These are phyloP conservation scores for Halophytophthora batemanensis DNA, from an alignment of 352 stramenopile genomes.

Conservation along the genomic window DNA sequence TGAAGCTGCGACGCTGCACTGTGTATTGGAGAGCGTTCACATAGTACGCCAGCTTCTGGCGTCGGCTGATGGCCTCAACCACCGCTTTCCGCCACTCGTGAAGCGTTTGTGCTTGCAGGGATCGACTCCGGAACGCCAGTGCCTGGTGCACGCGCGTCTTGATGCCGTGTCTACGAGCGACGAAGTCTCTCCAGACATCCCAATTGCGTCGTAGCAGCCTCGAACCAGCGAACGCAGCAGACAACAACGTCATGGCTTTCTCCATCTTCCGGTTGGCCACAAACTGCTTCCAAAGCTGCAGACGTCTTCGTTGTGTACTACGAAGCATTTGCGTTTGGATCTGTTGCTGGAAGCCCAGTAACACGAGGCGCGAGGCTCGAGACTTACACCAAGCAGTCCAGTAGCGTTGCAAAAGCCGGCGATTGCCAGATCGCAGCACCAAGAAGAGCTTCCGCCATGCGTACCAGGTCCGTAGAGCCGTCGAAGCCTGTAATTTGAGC, in stretches of 20 bases:
- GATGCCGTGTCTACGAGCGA: neutral
- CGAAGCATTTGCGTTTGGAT: slow-evolving; percentile 18
- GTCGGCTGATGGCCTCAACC: neutral
- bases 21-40: slow-evolving; percentile 38
- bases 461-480: slow-evolving; percentile 25
- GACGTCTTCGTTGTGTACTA: slow-evolving; percentile 11
- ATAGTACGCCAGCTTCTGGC: slow-evolving; percentile 27
- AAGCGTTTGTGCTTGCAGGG: slow-evolving; percentile 10
- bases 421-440: slow-evolving; percentile 16
- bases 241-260: slow-evolving; percentile 29
- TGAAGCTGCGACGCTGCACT: slow-evolving; percentile 35
- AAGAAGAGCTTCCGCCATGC: slow-evolving; percentile 39
- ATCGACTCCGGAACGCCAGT: neutral
- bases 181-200: slow-evolving; percentile 18
- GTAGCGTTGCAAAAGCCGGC: slow-evolving; percentile 17
- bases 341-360: slow-evolving; percentile 21
- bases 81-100: slow-evolving; percentile 18
- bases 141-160: slow-evolving; percentile 24
- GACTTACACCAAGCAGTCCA: slow-evolving; percentile 24
- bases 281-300: slow-evolving; percentile 29
- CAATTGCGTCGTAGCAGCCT: slow-evolving; percentile 19
- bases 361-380: slow-evolving; percentile 3
- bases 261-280: slow-evolving; percentile 26
- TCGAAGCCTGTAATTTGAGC: slow-evolving; percentile 2
- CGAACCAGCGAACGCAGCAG: slow-evolving; percentile 17